Percentiles rank a stretch among this genome's conserved stretches.
phyloP scores from a whole-genome alignment of 495 filamentous ascomycete genomes.

The Penicillium angulare region DNA sequence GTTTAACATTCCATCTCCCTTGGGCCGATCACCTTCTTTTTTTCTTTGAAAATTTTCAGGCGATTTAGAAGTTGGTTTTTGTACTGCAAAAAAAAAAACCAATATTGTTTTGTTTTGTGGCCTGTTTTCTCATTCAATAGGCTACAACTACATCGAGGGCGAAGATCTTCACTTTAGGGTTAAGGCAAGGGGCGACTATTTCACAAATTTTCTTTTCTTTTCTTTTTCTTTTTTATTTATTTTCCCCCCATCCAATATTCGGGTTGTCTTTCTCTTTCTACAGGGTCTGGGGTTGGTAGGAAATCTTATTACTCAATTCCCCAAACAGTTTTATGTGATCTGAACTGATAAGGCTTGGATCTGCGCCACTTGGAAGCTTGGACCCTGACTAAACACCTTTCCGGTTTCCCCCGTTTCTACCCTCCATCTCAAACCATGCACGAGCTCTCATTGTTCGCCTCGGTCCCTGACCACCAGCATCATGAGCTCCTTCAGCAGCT shows the following conservation, averaged over 20 bases:
- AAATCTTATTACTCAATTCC: slow-evolving; percentile 7
- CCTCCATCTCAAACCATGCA: slow-evolving; percentile 37
- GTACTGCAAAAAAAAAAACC: too few relatives aligned
- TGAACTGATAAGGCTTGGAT: slow-evolving; percentile 7
- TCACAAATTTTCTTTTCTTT: not conserved
- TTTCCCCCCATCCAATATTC: too few relatives aligned
- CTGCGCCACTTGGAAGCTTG: slow-evolving; percentile 19
- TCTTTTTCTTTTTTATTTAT: too few relatives aligned
- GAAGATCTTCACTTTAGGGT: too few relatives aligned
- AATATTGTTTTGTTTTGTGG: too few relatives aligned
- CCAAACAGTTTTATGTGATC: not conserved
- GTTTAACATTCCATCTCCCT: not conserved
- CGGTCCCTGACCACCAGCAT: slow-evolving; percentile 45
- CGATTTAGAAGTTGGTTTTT: too few relatives aligned
- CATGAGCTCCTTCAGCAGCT: slow-evolving; percentile 66
- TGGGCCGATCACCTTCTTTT: too few relatives aligned
- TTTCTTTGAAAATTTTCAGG: too few relatives aligned
- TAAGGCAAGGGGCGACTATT: too few relatives aligned
- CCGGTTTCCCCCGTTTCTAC: slow-evolving; percentile 28
- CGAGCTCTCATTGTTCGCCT: slow-evolving; percentile 49
- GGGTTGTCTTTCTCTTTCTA: too few relatives aligned
- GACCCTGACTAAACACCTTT: slow-evolving; percentile 25
- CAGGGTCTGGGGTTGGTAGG: not conserved
- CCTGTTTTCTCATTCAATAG: too few relatives aligned
- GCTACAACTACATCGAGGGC: too few relatives aligned